phyloP scores from a whole-genome alignment of 2,329 filamentous ascomycete genomes.

The Trichocomaceae sp. region DNA sequence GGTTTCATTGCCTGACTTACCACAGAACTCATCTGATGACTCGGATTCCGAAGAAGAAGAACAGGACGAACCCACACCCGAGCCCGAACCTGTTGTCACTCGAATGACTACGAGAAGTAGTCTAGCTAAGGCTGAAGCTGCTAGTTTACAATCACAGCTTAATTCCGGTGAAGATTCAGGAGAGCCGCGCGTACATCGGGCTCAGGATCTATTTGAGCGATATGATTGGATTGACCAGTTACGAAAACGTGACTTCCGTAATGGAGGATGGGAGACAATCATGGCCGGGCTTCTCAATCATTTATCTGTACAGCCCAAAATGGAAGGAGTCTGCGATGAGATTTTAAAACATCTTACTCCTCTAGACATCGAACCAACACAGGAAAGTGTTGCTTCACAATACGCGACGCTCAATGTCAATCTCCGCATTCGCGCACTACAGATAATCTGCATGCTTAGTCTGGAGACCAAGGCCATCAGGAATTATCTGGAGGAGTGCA shows the following conservation, averaged over 20 bases:
- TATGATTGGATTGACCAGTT: constrained; percentile 83
- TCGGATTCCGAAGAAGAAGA: constrained; percentile 55
- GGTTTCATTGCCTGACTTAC: constrained; percentile 68
- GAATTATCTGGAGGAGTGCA: constrained; percentile 84
- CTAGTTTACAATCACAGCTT: constrained; percentile 59
- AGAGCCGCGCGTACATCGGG: constrained; percentile 42
- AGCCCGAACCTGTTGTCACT: constrained; percentile 59
- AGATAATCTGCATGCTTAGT: constrained; percentile 80
- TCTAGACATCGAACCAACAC: constrained; percentile 64
- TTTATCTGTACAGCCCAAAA: constrained; percentile 66
- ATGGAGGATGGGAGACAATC: constrained; percentile 88
- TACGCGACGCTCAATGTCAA: constrained; percentile 79
- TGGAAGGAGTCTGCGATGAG: constrained; percentile 67
- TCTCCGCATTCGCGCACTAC: constrained; percentile 68
- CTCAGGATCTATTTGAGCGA: constrained; percentile 64
- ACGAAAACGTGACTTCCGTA: constrained; percentile 72
- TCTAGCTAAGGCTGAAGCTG: constrained; percentile 71
- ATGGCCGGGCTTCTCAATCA: constrained; percentile 81
- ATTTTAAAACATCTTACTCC: constrained; percentile 78
- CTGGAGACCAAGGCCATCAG: constrained; percentile 80
- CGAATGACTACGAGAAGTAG: constrained; percentile 78
- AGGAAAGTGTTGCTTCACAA: constrained; percentile 63
- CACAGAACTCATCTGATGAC: constrained; percentile 62
- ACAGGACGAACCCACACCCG: constrained; percentile 57
- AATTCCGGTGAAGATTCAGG: constrained; percentile 36